Percentiles rank a stretch among this genome's conserved stretches.
Conservation (phyloP, 352 stramenopile genomes). For the Blastocystis sp. region DNA sequence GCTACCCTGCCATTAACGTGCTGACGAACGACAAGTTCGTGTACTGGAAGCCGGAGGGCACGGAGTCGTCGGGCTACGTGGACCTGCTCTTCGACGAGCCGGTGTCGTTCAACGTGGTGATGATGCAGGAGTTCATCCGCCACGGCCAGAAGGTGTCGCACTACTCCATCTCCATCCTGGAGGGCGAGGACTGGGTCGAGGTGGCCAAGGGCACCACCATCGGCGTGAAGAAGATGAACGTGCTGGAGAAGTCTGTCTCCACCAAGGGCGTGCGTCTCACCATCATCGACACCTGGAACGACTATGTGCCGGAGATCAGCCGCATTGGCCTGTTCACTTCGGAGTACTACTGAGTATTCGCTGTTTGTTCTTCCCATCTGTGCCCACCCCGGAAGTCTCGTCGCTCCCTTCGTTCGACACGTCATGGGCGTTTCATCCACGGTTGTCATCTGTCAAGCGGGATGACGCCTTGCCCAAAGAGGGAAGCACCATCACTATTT, state of each 20-base stretch:
- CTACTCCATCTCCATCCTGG: slow-evolving; percentile 26
- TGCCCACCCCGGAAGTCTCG: neutral
- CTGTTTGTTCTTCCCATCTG: neutral
- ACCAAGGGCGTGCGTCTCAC: slow-evolving; percentile 56
- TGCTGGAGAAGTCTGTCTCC: neutral
- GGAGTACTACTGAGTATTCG: slow-evolving; percentile 21
- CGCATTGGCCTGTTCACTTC: slow-evolving; percentile 67
- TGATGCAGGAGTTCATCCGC: slow-evolving; percentile 69
- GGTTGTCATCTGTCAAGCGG: slow-evolving; percentile 28
- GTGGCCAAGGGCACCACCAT: slow-evolving; percentile 68
- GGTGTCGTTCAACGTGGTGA: slow-evolving; percentile 67
- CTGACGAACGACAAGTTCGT: slow-evolving; percentile 62
- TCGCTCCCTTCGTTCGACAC: neutral
- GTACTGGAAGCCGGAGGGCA: slow-evolving; percentile 40
- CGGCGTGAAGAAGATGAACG: slow-evolving; percentile 66
- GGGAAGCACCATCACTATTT: neutral
- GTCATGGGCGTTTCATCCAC: slow-evolving; percentile 1
- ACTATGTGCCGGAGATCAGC: slow-evolving; percentile 62
- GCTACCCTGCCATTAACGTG: slow-evolving; percentile 47
- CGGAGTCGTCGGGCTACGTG: neutral
- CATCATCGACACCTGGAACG: slow-evolving; percentile 53
- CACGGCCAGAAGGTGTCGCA: slow-evolving; percentile 61
- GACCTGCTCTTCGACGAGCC: slow-evolving; percentile 58
- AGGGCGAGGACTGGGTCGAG: slow-evolving; percentile 43
- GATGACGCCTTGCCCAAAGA: neutral